Base-by-base conservation (phyloP, 306 rosid species). In the Neltuma alba region DNA sequence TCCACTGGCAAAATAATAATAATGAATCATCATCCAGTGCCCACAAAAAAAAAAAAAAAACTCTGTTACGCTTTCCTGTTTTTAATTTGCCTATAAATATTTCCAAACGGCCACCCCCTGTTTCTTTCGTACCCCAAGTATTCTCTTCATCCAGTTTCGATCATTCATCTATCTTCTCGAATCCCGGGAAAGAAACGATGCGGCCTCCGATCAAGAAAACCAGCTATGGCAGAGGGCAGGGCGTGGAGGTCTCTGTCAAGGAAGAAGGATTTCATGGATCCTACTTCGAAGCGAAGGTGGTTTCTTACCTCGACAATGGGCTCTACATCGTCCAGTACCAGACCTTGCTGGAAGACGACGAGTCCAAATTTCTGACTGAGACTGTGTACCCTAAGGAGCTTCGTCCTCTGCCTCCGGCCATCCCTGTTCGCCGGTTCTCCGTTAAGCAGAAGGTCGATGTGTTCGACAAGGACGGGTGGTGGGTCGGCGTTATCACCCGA, bases 391-490 rank as follows among this genome's bases (percentile, higher is more conserved):
- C 36, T 0, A 79, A 82, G 0, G 92, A 86, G 48, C 68, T 86
- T 2, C 81, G 89, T 11, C 92, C 88, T 1, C 2, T 14, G 9
- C 87, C 88, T 0, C 89, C 88, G 0, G 0, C 0, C 0, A 21
- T 54, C 12, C 38, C 2, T 0, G 36, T 67, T 0, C 0, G 13
- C 0, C 2, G 65, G 1, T 87, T 72, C 23, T 15, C 28, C 0
- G 54, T 30, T 6, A 13, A 44, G 34, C 79, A 87, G 0, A 31
- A n/a, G 37, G 90, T 89, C 2, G 92, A 89, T 62, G 89, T 85
- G 7, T 89, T 81, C 45, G 89, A 89, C 68, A 85, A 87, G 5
- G 92, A 89, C 23, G 89, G 89, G 0, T 85, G 89, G 89, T 80
- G 91, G 87, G 65, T 75, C 5, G 89, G 89, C 7, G 38, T 41